phyloP scores from a whole-genome alignment of 495 filamentous ascomycete species.

The Diplogelasinospora grovesii region DNA sequence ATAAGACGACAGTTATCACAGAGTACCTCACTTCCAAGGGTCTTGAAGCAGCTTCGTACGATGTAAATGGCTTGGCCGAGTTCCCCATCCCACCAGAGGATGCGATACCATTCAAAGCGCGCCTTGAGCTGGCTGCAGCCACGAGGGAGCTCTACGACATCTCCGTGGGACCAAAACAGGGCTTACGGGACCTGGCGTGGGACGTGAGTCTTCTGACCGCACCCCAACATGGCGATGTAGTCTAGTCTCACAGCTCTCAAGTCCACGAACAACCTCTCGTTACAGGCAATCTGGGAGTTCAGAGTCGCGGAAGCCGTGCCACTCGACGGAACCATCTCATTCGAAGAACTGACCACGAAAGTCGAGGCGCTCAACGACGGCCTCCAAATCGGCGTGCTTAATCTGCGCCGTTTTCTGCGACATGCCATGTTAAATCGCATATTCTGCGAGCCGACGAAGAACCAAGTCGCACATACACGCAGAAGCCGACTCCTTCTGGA shows the following conservation, averaged over 20 bases:
- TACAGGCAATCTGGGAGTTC: conserved; percentile 22
- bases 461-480: conserved; percentile 30
- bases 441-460: conserved; percentile 39
- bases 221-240: not conserved
- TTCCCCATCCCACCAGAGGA: conserved; percentile 18
- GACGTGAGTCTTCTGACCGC: conserved; percentile 9
- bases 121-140: conserved; percentile 13
- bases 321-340: conserved; percentile 28
- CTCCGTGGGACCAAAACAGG: conserved; percentile 17
- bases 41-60: conserved; percentile 20
- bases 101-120: conserved; percentile 11
- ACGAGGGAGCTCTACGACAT: conserved; percentile 22
- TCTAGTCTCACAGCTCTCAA: conserved; percentile 1
- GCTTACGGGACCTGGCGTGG: conserved; percentile 18
- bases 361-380: conserved; percentile 15
- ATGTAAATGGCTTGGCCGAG: conserved; percentile 17
- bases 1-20: conserved; percentile 17
- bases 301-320: conserved; percentile 28
- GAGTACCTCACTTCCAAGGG: conserved; percentile 20
- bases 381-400: conserved; percentile 17
- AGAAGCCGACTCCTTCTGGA: conserved; percentile 28
- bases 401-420: conserved; percentile 33
- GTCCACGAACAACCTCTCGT: conserved; percentile 17
- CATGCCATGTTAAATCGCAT: conserved; percentile 45
- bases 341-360: conserved; percentile 27